A percentile compares a stretch with the other conserved stretches of the same genome.
These are phyloP conservation scores for Starmera dryadoides DNA, from an alignment of 805 yeast species.

Conservation along the genomic window DNA sequence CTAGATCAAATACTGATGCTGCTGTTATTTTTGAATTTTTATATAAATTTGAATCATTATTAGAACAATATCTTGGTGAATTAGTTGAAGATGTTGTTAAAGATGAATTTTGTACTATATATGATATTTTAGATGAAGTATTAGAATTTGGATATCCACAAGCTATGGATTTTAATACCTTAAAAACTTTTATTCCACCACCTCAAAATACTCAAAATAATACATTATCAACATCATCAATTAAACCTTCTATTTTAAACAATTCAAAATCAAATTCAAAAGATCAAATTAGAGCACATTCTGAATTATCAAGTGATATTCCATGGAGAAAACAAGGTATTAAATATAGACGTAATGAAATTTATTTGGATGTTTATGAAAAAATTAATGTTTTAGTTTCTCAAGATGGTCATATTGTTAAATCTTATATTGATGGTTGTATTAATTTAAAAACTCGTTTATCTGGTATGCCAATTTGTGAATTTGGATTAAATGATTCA, in stretches of 20 bases:
- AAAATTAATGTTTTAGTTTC: slow-evolving; percentile 64
- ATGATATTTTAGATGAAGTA: slow-evolving; percentile 72
- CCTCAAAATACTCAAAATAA: not conserved
- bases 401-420: slow-evolving; percentile 53
- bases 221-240: not conserved
- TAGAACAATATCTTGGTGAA: slow-evolving; percentile 33
- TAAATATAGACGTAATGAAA: slow-evolving; percentile 76
- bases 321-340: slow-evolving; percentile 71
- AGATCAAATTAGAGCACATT: not conserved
- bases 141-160: slow-evolving; percentile 77
- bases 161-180: slow-evolving; percentile 42
- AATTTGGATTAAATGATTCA: slow-evolving; percentile 67
- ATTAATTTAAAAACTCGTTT: slow-evolving; percentile 65
- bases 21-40: slow-evolving; percentile 74
- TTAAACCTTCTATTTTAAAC: slow-evolving; percentile 5
- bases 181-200: slow-evolving; percentile 29
- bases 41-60: slow-evolving; percentile 48
- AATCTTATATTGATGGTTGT: slow-evolving; percentile 71
- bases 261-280: slow-evolving; percentile 17
- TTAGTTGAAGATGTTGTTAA: slow-evolving; percentile 41
- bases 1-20: slow-evolving; percentile 84
- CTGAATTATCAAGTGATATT: slow-evolving; percentile 6
- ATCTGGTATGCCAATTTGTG: slow-evolving; percentile 79
- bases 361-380: slow-evolving; percentile 70
- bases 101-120: slow-evolving; percentile 60